A percentile compares a stretch with the other conserved stretches of the same genome.
phyloP scores from a whole-genome alignment of 352 stramenopile genomes.

The Phytophthora melonis region DNA sequence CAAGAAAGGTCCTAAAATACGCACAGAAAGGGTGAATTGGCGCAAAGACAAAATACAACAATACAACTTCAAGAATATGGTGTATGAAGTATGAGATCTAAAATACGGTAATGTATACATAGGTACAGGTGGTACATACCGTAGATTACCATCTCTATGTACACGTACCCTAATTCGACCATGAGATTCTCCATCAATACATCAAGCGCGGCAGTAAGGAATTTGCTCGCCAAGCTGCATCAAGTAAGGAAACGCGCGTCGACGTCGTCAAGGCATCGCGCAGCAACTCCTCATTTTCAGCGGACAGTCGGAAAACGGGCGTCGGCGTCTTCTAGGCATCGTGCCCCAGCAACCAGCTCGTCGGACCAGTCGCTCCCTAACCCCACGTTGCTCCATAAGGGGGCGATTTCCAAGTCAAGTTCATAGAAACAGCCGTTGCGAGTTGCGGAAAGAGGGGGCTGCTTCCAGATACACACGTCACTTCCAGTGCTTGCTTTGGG shows the following conservation, averaged over 20 bases:
- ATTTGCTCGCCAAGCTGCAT: neutral
- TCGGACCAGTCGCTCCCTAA: neutral
- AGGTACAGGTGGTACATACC: slow-evolving; percentile 9
- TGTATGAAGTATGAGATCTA: no score
- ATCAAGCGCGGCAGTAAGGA: neutral
- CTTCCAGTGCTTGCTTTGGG: slow-evolving; percentile 19
- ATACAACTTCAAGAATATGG: no score
- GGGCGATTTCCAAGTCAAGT: slow-evolving; percentile 23
- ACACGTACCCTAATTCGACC: slow-evolving; percentile 5
- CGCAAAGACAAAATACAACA: no score
- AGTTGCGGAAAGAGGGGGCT: slow-evolving; percentile 19
- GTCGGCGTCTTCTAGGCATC: neutral
- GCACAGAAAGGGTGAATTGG: no score
- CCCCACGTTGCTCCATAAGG: slow-evolving; percentile 15
- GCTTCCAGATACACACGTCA: slow-evolving; percentile 32
- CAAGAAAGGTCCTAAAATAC: no score
- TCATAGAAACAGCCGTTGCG: slow-evolving; percentile 28
- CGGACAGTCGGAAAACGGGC: neutral
- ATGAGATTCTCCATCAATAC: slow-evolving; percentile 24
- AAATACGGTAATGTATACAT: no score
- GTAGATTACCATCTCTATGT: slow-evolving; percentile 21
- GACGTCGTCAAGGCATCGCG: neutral
- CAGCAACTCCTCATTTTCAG: neutral
- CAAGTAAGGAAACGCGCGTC: neutral
- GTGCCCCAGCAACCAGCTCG: neutral